These are phyloP conservation scores for Clitocybe nebularis DNA, from an alignment of 1,284 basidiomycete species.

Conservation along the genomic window DNA sequence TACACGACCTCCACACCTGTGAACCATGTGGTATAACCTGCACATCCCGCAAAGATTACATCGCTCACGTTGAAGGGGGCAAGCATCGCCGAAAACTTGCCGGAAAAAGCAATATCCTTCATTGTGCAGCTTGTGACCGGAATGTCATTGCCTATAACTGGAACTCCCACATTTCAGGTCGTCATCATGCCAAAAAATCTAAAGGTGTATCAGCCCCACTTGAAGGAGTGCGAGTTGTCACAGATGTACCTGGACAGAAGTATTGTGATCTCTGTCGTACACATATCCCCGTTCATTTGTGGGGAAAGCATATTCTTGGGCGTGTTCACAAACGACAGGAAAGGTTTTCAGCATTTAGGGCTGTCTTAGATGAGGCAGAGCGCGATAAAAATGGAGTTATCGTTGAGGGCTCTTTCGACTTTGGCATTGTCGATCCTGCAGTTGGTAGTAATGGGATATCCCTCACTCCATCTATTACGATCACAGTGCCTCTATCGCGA, in stretches of 20 bases:
- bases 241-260: slow-evolving; percentile 17
- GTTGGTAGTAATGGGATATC: slow-evolving; percentile 18
- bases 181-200: background rate
- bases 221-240: slow-evolving; percentile 28
- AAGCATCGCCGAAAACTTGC: slow-evolving; percentile 13
- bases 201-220: slow-evolving; percentile 9
- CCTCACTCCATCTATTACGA: slow-evolving; percentile 7
- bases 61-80: slow-evolving; percentile 7
- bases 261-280: slow-evolving; percentile 36
- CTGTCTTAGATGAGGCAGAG: slow-evolving; percentile 38
- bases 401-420: slow-evolving; percentile 34
- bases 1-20: slow-evolving; percentile 15
- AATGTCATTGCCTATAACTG: slow-evolving; percentile 1
- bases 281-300: slow-evolving; percentile 25
- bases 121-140: slow-evolving; percentile 13
- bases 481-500: slow-evolving; percentile 10
- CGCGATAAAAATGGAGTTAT: slow-evolving; percentile 41
- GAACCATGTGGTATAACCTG: slow-evolving; percentile 18
- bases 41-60: background rate
- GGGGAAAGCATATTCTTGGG: slow-evolving; percentile 28
- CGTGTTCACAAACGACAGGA: slow-evolving; percentile 31
- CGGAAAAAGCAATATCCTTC: slow-evolving; percentile 7
- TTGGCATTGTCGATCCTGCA: slow-evolving; percentile 33
- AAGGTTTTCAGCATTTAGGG: slow-evolving; percentile 30
- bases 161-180: background rate